These are phyloP conservation scores for Zalaria sp. DNA, from an alignment of 2,329 filamentous ascomycete species.

Conservation along the genomic window DNA sequence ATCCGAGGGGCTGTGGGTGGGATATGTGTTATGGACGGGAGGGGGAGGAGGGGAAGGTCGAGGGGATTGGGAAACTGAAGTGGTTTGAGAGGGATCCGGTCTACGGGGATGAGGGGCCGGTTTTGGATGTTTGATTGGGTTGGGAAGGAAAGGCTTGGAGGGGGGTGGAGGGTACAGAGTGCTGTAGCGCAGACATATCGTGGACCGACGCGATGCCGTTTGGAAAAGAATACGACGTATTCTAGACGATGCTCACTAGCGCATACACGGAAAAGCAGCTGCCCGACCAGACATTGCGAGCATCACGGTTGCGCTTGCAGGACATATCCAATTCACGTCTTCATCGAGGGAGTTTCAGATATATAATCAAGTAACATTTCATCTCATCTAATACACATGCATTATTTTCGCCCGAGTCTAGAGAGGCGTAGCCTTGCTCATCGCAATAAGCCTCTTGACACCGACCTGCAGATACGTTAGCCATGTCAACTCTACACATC, in stretches of 20 bases:
- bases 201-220: too few relatives aligned
- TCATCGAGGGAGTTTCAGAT: too few relatives aligned
- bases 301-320: too few relatives aligned
- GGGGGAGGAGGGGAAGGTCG: constrained; percentile 39
- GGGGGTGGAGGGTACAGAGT: too few relatives aligned
- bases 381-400: too few relatives aligned
- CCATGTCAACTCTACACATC: not conserved
- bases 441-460: constrained; percentile 24
- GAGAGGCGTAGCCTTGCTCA: constrained; percentile 21
- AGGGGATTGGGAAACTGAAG: constrained; percentile 31
- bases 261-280: too few relatives aligned
- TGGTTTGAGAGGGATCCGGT: constrained; percentile 50
- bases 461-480: constrained; percentile 5
- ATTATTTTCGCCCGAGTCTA: not conserved
- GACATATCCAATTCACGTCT: too few relatives aligned
- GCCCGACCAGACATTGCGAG: too few relatives aligned
- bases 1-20: constrained; percentile 45
- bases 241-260: too few relatives aligned
- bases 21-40: constrained; percentile 58
- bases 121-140: constrained; percentile 23
- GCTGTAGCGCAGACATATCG: too few relatives aligned
- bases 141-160: not conserved
- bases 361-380: too few relatives aligned
- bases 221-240: too few relatives aligned
- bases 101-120: constrained; percentile 41